phyloP scores from a whole-genome alignment of 129 eudicot genomes.

The Artemisia tridentata region DNA sequence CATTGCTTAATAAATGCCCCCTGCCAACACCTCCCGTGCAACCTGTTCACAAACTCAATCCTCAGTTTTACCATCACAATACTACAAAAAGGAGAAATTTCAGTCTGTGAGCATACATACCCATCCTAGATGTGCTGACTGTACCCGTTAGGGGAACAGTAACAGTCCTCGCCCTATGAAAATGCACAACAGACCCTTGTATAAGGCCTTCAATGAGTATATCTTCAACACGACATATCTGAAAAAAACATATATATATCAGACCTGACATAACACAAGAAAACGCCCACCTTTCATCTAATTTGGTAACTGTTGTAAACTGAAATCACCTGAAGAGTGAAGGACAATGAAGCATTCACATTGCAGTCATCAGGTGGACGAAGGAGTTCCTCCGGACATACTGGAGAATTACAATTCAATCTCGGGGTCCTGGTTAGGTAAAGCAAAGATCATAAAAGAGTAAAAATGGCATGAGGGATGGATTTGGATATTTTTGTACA shows the following conservation, averaged over 20 bases:
- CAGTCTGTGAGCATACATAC: conserved; percentile 46
- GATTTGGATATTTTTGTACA: background rate
- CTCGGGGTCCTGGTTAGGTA: conserved; percentile 59
- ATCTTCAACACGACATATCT: conserved; percentile 98
- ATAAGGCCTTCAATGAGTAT: conserved; percentile 82
- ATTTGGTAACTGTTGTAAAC: background rate
- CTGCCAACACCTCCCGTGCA: conserved; percentile 83
- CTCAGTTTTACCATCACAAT: background rate
- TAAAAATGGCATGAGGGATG: background rate
- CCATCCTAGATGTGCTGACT: conserved; percentile 86
- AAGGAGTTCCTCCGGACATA: conserved; percentile 79
- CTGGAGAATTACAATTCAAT: conserved; percentile 65
- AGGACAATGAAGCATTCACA: conserved; percentile 85
- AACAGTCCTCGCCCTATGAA: conserved; percentile 83
- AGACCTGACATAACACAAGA: background rate
- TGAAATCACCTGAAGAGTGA: conserved; percentile 77
- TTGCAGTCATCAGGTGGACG: conserved; percentile 97
- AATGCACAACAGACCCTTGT: conserved; percentile 90
- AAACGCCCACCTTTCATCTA: background rate
- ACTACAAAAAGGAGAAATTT: conserved; percentile 3
- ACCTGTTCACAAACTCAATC: conserved; percentile 42
- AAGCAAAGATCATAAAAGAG: conserved; percentile 13
- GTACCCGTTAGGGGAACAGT: conserved; percentile 59
- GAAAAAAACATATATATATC: conserved; percentile 16
- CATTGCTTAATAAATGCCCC: conserved; percentile 53